A percentile compares a stretch with the other conserved stretches of the same genome.
Conservation (phyloP, 371 early-diverging fungal species). For the Zychaea mexicana region DNA sequence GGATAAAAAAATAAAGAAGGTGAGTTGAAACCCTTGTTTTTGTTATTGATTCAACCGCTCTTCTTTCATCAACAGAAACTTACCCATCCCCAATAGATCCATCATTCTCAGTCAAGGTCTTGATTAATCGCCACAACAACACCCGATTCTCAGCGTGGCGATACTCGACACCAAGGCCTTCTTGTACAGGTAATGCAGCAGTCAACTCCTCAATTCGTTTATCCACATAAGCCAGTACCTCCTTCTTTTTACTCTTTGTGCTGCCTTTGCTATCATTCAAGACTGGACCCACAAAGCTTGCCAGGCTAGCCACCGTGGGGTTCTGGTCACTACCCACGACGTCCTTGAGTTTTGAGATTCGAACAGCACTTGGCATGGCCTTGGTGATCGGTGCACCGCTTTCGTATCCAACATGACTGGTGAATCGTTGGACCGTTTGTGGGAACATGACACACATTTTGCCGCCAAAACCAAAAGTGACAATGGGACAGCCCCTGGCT, state of each 20-base stretch:
- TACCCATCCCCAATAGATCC: conserved; percentile 70
- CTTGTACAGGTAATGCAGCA: conserved; percentile 18
- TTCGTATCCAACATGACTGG: conserved; percentile 39
- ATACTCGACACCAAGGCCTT: conserved; percentile 28
- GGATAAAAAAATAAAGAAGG: neutral
- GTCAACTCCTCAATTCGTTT: conserved; percentile 49
- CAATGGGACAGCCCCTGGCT: conserved; percentile 70
- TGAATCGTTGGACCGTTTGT: conserved; percentile 68
- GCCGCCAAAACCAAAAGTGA: conserved; percentile 89
- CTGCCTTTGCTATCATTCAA: conserved; percentile 57
- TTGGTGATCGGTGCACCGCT: conserved; percentile 48
- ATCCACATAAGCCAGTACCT: conserved; percentile 57
- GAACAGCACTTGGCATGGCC: conserved; percentile 59
- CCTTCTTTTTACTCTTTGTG: conserved; percentile 70
- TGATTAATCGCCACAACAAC: conserved; percentile 67
- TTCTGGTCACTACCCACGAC: conserved; percentile 26
- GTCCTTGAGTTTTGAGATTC: conserved; percentile 51
- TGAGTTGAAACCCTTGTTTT: neutral
- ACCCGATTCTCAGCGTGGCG: conserved; percentile 29
- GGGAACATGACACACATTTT: conserved; percentile 78
- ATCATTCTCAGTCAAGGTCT: conserved; percentile 65
- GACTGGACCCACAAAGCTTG: conserved; percentile 60
- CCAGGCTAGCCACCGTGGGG: conserved; percentile 21
- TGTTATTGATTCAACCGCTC: neutral
- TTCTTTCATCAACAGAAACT: conserved; percentile 17